Conservation (phyloP, 305 asterid genomes). For the Andrographis paniculata region DNA sequence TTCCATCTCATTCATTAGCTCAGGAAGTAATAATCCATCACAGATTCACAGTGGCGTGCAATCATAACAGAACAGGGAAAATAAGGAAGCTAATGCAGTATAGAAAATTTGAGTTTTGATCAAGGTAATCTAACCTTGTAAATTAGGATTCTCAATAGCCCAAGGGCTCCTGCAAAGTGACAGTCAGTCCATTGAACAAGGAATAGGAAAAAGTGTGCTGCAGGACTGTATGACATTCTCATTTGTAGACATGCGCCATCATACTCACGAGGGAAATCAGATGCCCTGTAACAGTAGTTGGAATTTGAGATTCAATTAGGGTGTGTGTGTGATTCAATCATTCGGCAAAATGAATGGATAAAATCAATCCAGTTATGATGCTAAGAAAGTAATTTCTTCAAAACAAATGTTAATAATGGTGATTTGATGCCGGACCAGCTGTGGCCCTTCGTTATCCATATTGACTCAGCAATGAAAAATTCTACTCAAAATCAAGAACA, state of each 20-base stretch:
- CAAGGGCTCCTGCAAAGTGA: constrained; percentile 92
- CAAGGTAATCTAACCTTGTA: constrained; percentile 52
- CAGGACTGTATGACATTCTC: constrained; percentile 95
- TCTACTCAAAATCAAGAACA: constrained; percentile 7
- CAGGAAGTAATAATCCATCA: neutral
- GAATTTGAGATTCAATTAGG: constrained; percentile 12
- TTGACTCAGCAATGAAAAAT: too few relatives aligned
- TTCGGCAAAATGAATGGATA: constrained; percentile 1
- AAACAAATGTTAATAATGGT: constrained; percentile 3
- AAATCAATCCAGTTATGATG: constrained; percentile 4
- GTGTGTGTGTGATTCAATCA: neutral
- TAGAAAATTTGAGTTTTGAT: neutral
- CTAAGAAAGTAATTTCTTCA: neutral
- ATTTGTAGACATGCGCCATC: constrained; percentile 94
- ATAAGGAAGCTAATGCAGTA: neutral
- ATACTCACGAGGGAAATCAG: constrained; percentile 69
- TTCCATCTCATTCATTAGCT: constrained; percentile 7
- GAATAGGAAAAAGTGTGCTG: constrained; percentile 86
- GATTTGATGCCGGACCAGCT: neutral
- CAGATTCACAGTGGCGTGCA: neutral
- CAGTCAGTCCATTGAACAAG: constrained; percentile 94
- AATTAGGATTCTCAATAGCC: constrained; percentile 74
- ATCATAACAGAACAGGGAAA: too few relatives aligned
- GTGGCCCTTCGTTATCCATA: neutral
- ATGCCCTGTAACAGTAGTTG: constrained; percentile 51